Conservation (phyloP, 2,329 filamentous ascomycete genomes). For the Coniochaeta hoffmannii region DNA sequence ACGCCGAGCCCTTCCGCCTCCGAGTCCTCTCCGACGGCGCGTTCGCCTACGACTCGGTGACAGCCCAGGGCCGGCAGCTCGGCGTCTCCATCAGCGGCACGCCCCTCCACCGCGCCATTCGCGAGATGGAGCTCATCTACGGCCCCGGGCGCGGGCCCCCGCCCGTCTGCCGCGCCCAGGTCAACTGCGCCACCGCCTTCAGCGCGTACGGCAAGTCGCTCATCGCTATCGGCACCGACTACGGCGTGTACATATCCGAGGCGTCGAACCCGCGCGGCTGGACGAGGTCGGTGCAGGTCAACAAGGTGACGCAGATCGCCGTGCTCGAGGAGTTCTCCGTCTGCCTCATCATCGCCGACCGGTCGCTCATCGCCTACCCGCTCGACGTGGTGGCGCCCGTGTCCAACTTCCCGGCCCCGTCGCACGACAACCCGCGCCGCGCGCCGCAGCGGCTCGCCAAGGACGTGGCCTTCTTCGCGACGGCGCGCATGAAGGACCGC, state of each 20-base stretch:
- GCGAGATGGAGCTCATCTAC: constrained; percentile 76
- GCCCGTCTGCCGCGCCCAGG: constrained; percentile 74
- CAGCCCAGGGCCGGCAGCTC: constrained; percentile 50
- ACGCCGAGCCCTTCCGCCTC: constrained; percentile 90
- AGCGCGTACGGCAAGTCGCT: constrained; percentile 75
- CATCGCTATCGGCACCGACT: constrained; percentile 91
- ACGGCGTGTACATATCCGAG: constrained; percentile 85
- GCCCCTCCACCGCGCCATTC: constrained; percentile 82
- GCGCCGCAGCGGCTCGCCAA: constrained; percentile 90
- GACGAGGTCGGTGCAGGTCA: constrained; percentile 72
- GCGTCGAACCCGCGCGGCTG: constrained; percentile 85
- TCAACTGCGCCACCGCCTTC: constrained; percentile 93
- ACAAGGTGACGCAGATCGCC: constrained; percentile 81
- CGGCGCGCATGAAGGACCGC: constrained; percentile 93
- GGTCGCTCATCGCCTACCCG: constrained; percentile 86
- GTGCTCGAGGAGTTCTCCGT: constrained; percentile 94
- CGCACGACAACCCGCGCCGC: constrained; percentile 66
- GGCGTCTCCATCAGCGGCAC: constrained; percentile 80
- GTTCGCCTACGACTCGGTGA: constrained; percentile 69
- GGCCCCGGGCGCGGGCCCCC: constrained; percentile 62
- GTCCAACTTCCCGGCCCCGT: constrained; percentile 53
- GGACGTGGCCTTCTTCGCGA: constrained; percentile 95
- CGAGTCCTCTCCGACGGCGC: constrained; percentile 88
- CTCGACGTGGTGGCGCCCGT: constrained; percentile 71
- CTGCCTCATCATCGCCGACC: constrained; percentile 86